Base-by-base conservation (phyloP, 139 green algal species). In the Closterium sp. region DNA sequence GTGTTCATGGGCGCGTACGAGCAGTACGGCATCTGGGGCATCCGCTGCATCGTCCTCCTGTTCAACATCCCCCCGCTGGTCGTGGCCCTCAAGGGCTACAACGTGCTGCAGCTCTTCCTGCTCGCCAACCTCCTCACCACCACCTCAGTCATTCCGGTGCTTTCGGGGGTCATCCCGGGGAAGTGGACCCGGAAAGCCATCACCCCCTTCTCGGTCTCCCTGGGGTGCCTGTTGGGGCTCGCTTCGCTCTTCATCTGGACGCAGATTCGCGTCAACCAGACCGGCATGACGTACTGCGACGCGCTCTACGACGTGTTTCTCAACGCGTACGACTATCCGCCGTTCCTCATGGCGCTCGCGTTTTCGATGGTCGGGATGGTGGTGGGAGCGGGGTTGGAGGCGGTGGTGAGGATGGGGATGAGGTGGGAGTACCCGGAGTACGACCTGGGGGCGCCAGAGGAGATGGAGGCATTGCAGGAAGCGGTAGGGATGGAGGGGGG, bases 61-160 rank as follows among this genome's bases (percentile, higher is more conserved):
- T 93, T 98, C 88, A 98, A 97, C 93, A 88, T 97, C n/a, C 95
- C 96, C 0, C 93, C 96, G 30, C 96, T 97, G 2, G 81, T 97
- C 35, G 90, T 96, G 10, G 88, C 87, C 38, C 91, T 93, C 38
- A 90, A 93, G 84, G 92, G 91, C 35, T 96, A 95, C 76, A 94
- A 92, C 28, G 94, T 98, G 6, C 94, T 97, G 2, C 87, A 94
- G 34, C 96, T 98, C 21, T 98, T 97, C 93, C 94, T 98, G 0
- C 91, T 98, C 1, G 93, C 94, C 87, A 98, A 98, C 96, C 94
- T 97, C 91, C 83, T 98, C 1, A 96, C 94, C 91, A 94, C 93
- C 89, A 97, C 95, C 33, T 94, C 91, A 28, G 94, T 95, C 55
- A 81, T 97, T n/a, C 95, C 96, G 9, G 85, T 98, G 36, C 87